phyloP scores from a whole-genome alignment of 306 rosid genomes.

The Vicia faba region DNA sequence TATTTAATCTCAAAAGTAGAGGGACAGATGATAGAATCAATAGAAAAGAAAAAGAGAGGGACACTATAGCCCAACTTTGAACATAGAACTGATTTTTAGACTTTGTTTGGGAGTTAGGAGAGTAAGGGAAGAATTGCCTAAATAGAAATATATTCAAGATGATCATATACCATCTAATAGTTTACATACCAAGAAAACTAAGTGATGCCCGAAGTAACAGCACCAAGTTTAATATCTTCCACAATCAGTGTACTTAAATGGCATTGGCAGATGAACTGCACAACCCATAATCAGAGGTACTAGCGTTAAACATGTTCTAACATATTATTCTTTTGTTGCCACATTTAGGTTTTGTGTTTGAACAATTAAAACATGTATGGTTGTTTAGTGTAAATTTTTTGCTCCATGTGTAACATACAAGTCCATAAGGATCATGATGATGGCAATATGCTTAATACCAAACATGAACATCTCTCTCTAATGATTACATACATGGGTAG shows the following conservation, averaged over 20 bases:
- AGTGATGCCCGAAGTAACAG: not conserved
- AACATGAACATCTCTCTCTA: slow-evolving; percentile 20
- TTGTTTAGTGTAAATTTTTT: slow-evolving; percentile 17
- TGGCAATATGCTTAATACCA: slow-evolving; percentile 22
- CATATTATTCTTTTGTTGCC: not conserved
- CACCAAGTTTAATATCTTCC: slow-evolving; percentile 25
- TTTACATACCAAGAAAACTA: not conserved
- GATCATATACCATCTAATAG: slow-evolving; percentile 14
- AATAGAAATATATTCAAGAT: slow-evolving; percentile 7
- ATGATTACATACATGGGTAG: slow-evolving; percentile 41
- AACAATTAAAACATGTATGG: slow-evolving; percentile 1
- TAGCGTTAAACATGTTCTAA: slow-evolving; percentile 11
- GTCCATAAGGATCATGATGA: slow-evolving; percentile 7
- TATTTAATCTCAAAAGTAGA: slow-evolving; percentile 5
- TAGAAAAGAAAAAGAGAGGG: slow-evolving; percentile 3
- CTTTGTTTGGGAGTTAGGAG: not conserved
- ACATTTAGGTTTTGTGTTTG: slow-evolving; percentile 16
- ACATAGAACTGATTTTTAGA: not conserved
- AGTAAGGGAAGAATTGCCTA: not conserved
- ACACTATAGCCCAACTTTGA: not conserved
- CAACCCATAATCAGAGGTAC: slow-evolving; percentile 29
- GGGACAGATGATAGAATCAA: not conserved
- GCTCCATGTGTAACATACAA: slow-evolving; percentile 16
- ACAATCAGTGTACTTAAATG: slow-evolving; percentile 12
- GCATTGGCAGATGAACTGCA: slow-evolving; percentile 13